These are phyloP conservation scores for Mrakia frigida DNA, from an alignment of 768 basidiomycete species.

Conservation along the genomic window DNA sequence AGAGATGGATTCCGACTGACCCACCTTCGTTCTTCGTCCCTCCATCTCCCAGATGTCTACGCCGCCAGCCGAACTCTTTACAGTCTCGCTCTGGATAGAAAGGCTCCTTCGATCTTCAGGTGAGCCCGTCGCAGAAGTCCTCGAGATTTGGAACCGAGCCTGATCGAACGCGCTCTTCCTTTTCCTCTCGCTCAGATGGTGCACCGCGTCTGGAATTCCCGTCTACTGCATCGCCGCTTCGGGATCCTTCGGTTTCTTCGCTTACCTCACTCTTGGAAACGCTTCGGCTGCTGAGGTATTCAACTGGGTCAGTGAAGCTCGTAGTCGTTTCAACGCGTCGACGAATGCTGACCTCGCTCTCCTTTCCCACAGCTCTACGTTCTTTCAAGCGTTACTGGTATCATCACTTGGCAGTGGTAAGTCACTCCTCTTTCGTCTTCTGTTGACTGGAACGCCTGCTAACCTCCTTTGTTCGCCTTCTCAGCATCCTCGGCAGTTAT, in stretches of 20 bases:
- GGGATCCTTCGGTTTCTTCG: conserved; percentile 37
- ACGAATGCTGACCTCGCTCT: too few relatives aligned
- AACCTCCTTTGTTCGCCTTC: background rate
- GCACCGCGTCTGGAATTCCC: conserved; percentile 35
- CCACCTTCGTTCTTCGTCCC: conserved; percentile 36
- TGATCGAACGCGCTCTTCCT: background rate
- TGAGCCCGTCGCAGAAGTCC: background rate
- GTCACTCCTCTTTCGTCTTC: background rate
- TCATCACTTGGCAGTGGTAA: conserved; percentile 42
- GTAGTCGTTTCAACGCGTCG: too few relatives aligned
- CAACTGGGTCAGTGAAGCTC: conserved; percentile 20
- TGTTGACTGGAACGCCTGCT: background rate
- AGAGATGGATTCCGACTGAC: background rate
- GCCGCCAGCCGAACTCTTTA: conserved; percentile 41
- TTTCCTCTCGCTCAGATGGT: background rate
- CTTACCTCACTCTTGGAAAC: conserved; percentile 27
- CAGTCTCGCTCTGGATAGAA: conserved; percentile 40
- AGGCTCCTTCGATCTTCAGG: conserved; percentile 41
- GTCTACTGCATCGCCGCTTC: conserved; percentile 34
- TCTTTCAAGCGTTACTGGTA: conserved; percentile 43
- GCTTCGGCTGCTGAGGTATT: conserved; percentile 31
- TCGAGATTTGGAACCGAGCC: background rate
- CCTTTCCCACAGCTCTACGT: conserved; percentile 37
- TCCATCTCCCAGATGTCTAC: conserved; percentile 41
- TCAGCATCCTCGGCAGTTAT: conserved; percentile 26